Evolutionary conservation across 2,329 filamentous ascomycete species (phyloP), one percentile per base, ranked within the genome.

Genomic region (Diaporthe humulicola): DNA sequence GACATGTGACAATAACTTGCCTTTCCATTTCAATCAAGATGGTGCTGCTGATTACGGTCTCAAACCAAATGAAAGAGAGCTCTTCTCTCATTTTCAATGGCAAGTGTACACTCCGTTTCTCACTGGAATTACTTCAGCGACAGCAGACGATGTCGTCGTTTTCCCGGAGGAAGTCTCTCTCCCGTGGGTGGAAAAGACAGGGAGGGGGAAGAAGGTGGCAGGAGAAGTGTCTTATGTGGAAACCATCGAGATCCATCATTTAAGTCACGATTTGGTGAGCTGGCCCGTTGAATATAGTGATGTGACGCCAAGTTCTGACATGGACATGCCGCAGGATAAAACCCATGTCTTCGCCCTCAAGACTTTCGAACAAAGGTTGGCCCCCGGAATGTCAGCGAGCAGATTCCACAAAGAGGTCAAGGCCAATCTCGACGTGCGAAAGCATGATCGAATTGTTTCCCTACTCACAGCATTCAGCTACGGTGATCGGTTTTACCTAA

Each of bases 51-150:
- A 52, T 8, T 10, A n/a, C n/a, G 33, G 5, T 17, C 40, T 71
- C 14, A 52, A 4, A 25, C 4, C 19, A 25, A 1, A 25, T 0
- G 70, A 72, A 1, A 40, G 17, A 14, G 50, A 33, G 9, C 60
- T 61, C 2, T 64, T 72, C 22, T 5, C 17, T 1, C 15, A 42
- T 7, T 19, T 19, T 1, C 57, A 56, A 14, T 72, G 57, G 57
- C 45, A 45, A 2, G 36, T 72, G 1, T 64, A 64, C 17, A 72
- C 70, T 4, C 70, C 70, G 9, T 64, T 72, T 7, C 33, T 72
- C 15, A 22, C 33, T 3, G 12, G 22, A 0, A 25, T 64, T 1
- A 14, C 5, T 5, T 19, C 56, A 61, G 14, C 15, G 9, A 45
- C 6, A 25, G 2, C n/a, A n/a, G 10, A 50, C 2, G 17, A 28